phyloP scores from a whole-genome alignment of 257 asterid genomes.

The Primulina tabacum region DNA sequence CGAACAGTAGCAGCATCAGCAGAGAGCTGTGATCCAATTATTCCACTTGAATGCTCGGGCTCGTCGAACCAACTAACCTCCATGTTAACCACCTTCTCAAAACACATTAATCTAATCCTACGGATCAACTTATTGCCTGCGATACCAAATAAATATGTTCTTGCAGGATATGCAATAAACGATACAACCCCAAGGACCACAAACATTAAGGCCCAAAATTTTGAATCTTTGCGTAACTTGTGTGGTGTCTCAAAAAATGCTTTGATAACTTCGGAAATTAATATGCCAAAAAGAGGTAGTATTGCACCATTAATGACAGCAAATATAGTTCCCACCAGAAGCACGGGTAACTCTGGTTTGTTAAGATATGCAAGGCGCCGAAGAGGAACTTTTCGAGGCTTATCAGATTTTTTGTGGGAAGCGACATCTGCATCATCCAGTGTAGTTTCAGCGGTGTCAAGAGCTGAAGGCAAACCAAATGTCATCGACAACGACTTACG shows the following conservation, averaged over 20 bases:
- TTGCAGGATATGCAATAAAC: constrained; percentile 30
- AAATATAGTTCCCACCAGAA: constrained; percentile 34
- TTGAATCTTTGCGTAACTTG: constrained; percentile 36
- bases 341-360: constrained; percentile 44
- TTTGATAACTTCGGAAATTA: constrained; percentile 30
- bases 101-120: constrained; percentile 44
- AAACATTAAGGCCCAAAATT: constrained; percentile 47
- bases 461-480: constrained; percentile 29
- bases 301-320: constrained; percentile 34
- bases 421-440: neutral
- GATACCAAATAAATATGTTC: constrained; percentile 32
- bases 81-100: constrained; percentile 44
- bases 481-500: constrained; percentile 29
- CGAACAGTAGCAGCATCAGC: constrained; percentile 50
- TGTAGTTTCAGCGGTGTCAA: constrained; percentile 10
- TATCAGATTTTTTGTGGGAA: constrained; percentile 23
- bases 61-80: constrained; percentile 53
- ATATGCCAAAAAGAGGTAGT: constrained; percentile 39
- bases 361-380: constrained; percentile 43
- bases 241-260: constrained; percentile 41
- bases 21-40: constrained; percentile 46
- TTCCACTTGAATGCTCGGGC: constrained; percentile 46
- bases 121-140: constrained; percentile 42
- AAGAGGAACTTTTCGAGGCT: constrained; percentile 31
- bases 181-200: constrained; percentile 30